A percentile compares a stretch with the other conserved stretches of the same genome.
phyloP scores from a whole-genome alignment of 2,329 filamentous ascomycete species.

The Nigrospora sphaerica region DNA sequence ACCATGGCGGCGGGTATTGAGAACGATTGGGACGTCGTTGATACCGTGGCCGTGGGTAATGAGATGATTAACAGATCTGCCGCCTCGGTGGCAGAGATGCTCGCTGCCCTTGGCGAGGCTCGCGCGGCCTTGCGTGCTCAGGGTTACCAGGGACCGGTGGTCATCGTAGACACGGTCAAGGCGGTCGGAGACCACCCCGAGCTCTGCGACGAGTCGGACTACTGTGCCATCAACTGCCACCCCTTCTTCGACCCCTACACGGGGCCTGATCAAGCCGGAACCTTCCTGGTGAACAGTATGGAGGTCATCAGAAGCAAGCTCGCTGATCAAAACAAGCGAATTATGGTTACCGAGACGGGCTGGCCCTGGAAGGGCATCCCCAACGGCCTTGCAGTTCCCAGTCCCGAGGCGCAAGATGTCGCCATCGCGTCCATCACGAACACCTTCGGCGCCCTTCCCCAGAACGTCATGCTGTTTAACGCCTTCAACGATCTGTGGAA shows the following conservation, averaged over 20 bases:
- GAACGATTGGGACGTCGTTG: conserved; percentile 60
- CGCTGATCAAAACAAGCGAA: conserved; percentile 41
- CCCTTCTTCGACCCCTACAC: conserved; percentile 71
- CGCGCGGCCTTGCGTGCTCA: conserved; percentile 48
- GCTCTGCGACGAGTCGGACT: conserved; percentile 68
- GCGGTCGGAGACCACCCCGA: conserved; percentile 58
- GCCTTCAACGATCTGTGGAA: conserved; percentile 82
- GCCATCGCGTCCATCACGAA: conserved; percentile 60
- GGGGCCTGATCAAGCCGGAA: conserved; percentile 53
- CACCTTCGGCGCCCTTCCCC: conserved; percentile 43
- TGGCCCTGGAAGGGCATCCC: conserved; percentile 66
- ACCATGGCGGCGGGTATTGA: conserved; percentile 52
- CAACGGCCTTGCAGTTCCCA: conserved; percentile 65
- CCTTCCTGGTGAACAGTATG: conserved; percentile 56
- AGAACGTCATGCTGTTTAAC: conserved; percentile 64
- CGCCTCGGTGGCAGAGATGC: conserved; percentile 45
- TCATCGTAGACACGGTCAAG: conserved; percentile 73
- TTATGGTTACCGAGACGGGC: conserved; percentile 75
- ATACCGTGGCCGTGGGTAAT: conserved; percentile 73
- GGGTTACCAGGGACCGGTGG: conserved; percentile 67
- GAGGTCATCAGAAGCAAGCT: conserved; percentile 33
- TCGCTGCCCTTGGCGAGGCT: conserved; percentile 49
- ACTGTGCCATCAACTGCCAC: conserved; percentile 76
- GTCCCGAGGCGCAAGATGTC: conserved; percentile 53
- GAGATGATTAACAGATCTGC: conserved; percentile 65